Evolutionary conservation across 768 basidiomycete genomes (phyloP).

Genomic region (Phanerochaete sordida): DNA sequence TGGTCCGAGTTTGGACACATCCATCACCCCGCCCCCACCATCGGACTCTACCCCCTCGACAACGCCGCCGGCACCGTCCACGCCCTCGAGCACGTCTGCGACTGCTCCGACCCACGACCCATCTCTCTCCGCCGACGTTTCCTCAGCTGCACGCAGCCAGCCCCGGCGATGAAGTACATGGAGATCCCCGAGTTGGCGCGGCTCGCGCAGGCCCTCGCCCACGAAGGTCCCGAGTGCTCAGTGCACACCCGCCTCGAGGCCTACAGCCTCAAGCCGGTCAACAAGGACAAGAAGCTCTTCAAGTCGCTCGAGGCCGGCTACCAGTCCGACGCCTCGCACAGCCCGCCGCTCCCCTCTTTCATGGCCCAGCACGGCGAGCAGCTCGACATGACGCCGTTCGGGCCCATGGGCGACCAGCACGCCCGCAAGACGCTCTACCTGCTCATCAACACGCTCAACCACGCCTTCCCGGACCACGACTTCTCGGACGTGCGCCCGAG

Average conservation of each 20-base stretch:
- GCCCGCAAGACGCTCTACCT: constrained; percentile 93
- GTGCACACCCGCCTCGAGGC: constrained; percentile 94
- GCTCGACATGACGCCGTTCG: constrained; percentile 82
- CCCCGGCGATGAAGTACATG: constrained; percentile 76
- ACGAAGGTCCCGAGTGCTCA: constrained; percentile 83
- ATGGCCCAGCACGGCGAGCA: constrained; percentile 61
- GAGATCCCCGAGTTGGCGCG: constrained; percentile 76
- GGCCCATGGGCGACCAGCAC: constrained; percentile 80
- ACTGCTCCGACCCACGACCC: constrained; percentile 2
- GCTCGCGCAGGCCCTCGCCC: constrained; percentile 75
- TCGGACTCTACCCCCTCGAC: background rate
- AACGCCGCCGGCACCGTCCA: background rate
- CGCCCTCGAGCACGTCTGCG: background rate
- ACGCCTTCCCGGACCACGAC: constrained; percentile 97
- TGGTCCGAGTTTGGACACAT: constrained; percentile 2
- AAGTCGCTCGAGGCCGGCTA: constrained; percentile 88
- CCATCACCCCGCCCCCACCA: background rate
- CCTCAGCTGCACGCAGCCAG: background rate
- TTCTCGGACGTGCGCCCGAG: constrained; percentile 90
- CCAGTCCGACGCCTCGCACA: constrained; percentile 73
- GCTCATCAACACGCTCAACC: constrained; percentile 94
- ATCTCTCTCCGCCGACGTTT: background rate
- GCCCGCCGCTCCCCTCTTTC: constrained; percentile 82
- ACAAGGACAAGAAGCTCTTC: constrained; percentile 95
- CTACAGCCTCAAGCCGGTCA: constrained; percentile 97